Percentiles rank a stretch among this genome's conserved stretches.
These are phyloP conservation scores for Rhizopogon vesiculosus DNA, from an alignment of 768 basidiomycete species.

Conservation along the genomic window DNA sequence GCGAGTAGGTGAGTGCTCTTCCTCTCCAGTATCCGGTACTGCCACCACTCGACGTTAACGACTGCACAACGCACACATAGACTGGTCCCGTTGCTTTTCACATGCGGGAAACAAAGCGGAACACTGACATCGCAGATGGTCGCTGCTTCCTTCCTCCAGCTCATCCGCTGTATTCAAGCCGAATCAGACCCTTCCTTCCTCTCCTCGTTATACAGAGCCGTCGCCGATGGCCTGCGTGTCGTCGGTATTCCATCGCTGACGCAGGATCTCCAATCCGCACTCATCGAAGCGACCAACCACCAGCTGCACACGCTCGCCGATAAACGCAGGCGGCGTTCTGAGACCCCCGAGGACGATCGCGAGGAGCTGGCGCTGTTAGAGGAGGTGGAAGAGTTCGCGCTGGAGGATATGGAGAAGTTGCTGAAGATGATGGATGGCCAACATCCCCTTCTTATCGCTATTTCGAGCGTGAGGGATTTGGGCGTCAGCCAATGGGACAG, in stretches of 20 bases:
- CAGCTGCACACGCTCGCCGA: conserved; percentile 71
- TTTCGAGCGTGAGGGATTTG: conserved; percentile 68
- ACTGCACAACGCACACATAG: conserved; percentile 28
- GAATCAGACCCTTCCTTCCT: conserved; percentile 78
- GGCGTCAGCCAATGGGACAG: conserved; percentile 49
- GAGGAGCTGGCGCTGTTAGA: conserved; percentile 71
- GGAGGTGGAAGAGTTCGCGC: conserved; percentile 78
- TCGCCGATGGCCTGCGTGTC: conserved; percentile 56
- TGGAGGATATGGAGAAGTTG: conserved; percentile 76
- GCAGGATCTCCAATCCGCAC: conserved; percentile 44
- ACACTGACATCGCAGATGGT: conserved; percentile 69
- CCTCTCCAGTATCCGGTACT: not conserved
- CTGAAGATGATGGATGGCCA: conserved; percentile 48
- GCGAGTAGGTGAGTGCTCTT: conserved; percentile 54
- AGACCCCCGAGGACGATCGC: conserved; percentile 46
- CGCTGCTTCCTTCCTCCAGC: conserved; percentile 58
- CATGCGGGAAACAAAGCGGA: conserved; percentile 60
- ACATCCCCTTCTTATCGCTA: conserved; percentile 64
- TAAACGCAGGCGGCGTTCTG: conserved; percentile 51
- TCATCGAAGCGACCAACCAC: conserved; percentile 67
- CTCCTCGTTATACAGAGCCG: conserved; percentile 68
- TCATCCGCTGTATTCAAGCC: conserved; percentile 56
- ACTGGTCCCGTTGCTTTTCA: conserved; percentile 65
- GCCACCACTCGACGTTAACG: not conserved
- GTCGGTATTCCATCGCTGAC: conserved; percentile 53